Evolutionary conservation across 805 yeast species (phyloP).

Genomic region (Saccharomycopsis guyanensis): DNA sequence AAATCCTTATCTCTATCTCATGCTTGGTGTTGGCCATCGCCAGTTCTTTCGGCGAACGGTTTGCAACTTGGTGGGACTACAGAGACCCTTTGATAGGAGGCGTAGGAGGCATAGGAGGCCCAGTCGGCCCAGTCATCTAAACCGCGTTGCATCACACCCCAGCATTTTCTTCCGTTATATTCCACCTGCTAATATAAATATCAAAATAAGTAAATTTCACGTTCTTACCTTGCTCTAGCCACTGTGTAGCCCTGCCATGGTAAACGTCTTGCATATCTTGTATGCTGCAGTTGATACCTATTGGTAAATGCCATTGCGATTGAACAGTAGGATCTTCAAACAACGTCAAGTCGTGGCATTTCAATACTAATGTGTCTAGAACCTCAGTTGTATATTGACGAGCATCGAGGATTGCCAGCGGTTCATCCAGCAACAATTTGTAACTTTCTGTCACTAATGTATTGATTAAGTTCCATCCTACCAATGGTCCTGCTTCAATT

Average conservation of each 20-base stretch:
- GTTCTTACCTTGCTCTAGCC: conserved; percentile 7
- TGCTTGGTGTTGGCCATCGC: conserved; percentile 8
- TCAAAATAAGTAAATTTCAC: conserved; percentile 9
- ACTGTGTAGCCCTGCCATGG: neutral
- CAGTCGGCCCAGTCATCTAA: neutral
- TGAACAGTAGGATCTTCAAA: no score
- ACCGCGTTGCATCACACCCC: neutral
- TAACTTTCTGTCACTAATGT: no score
- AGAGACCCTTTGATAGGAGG: neutral
- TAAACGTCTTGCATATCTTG: neutral
- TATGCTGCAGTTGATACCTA: neutral
- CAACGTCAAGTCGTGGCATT: no score
- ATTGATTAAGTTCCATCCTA: neutral
- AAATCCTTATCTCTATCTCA: conserved; percentile 14
- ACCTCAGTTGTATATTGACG: no score
- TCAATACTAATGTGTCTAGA: no score
- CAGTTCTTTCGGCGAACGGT: neutral
- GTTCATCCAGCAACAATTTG: no score
- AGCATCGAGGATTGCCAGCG: no score
- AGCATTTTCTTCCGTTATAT: neutral
- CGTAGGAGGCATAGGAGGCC: neutral
- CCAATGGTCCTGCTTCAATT: neutral
- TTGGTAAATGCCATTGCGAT: neutral
- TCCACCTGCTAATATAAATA: conserved; percentile 3
- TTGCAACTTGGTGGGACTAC: conserved; percentile 1